Base-by-base conservation (phyloP, 2,329 filamentous ascomycete species). In the Exophiala lecanii-corni region DNA sequence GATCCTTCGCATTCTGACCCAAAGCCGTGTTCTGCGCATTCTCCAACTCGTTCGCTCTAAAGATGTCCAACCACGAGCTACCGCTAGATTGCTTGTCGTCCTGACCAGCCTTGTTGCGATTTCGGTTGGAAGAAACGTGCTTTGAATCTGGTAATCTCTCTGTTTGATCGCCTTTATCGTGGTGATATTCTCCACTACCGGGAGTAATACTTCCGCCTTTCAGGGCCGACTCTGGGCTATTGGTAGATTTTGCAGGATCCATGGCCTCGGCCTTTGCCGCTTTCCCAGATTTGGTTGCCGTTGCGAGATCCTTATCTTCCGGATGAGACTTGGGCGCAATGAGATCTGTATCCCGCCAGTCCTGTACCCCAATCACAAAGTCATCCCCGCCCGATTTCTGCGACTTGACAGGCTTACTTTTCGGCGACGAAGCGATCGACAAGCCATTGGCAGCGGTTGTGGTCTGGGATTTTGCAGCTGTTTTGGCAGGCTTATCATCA, bases 311-410 rank as follows among this genome's bases (percentile, higher is more conserved):
- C 4, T 19, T 21, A 16, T 39, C 37, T 15, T 26, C 49, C 25
- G 53, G 45, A 10, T 49, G 47, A 9, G 41, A 39, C 31, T 51
- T 63, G 28, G 66, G 60, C 2, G 72, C 72, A 16, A 87, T 70
- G 13, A 88, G 67, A 59, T 88, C 85, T 4, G 85, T 83, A 60
- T 92, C 86, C 53, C 86, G 77, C 86, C 86, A 91, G 59, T 92
- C 86, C 53, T 92, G 84, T 9, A 89, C 80, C n/a, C 86, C 86
- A 56, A 91, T 89, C 33, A 85, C 75, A 59, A 89, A 91, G 43
- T 75, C 78, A 60, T 88, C 82, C 35, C 69, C 60, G 13, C 45
- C 51, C 16, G 23, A 18, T 9, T 39, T 26, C 33, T 40, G 41
- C 4, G 46, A 36, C 18, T 19, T 40, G 23, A 67, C 66, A 9